Evolutionary conservation across 1,284 basidiomycete genomes (phyloP), one percentile per base, ranked within the genome.

Genomic region (Ceratobasidium sp.): DNA sequence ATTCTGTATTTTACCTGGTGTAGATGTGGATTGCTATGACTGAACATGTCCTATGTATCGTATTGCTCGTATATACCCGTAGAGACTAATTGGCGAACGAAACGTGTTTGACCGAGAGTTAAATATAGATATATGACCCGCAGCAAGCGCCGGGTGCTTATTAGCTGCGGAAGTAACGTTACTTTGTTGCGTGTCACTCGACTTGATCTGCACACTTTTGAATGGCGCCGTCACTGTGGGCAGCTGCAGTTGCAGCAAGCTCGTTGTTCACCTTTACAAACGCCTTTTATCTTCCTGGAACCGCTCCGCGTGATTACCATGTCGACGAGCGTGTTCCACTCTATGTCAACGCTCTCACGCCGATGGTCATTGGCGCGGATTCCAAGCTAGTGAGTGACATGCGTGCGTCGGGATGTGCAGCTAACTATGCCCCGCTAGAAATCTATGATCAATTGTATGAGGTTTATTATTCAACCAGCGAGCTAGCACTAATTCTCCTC

Each of bases 291-390:
- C 80, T 89, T n/a, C 87, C 87, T 22, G 87, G 87, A 15, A 86
- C 92, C 45, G 93, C 94, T 15, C 94, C 93, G 1, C 87, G 85
- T 76, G 88, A 93, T 79, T 96, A 93, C 78, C 77, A 77, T 17
- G 72, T 77, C 65, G 88, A 88, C 62, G 92, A 95, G 72, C 79
- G 81, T 70, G 91, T 95, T 53, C 86, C 90, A 70, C 82, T 94
- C 35, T 88, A 87, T 76, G 91, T 95, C 75, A 96, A 96, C 78
- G 89, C 92, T 0, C 82, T 96, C 70, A 94, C 93, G 31, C 93
- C 93, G 3, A 93, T 92, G 86, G 82, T 94, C 43, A 81, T 85
- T 20, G 84, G 85, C 43, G 86, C 88, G 74, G 86, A 92, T 75
- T 86, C 90, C 43, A 94, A 94, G 76, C 83, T 96, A 76, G 91